These are phyloP conservation scores for Teunomyces aglyptinius DNA, from an alignment of 805 yeast species.

Conservation along the genomic window DNA sequence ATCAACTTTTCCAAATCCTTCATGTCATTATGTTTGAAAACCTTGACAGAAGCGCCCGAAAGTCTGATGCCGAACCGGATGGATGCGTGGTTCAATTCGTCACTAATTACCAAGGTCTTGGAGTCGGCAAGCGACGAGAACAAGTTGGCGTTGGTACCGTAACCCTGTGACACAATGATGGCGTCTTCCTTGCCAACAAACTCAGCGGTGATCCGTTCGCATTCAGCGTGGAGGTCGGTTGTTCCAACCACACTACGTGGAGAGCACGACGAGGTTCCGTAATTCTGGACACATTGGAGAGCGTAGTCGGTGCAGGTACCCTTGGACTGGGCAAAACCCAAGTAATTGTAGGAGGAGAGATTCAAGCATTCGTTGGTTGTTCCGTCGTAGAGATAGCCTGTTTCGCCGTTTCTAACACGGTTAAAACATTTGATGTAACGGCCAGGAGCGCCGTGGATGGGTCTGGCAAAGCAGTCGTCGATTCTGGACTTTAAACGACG, in stretches of 20 bases:
- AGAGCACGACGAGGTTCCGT: constrained; percentile 79
- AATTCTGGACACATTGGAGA: constrained; percentile 55
- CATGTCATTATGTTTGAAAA: constrained; percentile 92
- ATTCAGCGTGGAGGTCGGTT: constrained; percentile 64
- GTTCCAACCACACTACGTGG: constrained; percentile 76
- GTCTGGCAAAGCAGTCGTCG: constrained; percentile 93
- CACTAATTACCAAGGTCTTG: constrained; percentile 88
- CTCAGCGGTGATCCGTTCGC: constrained; percentile 76
- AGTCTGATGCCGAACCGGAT: constrained; percentile 92
- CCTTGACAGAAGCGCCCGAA: constrained; percentile 90
- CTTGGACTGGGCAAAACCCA: constrained; percentile 94
- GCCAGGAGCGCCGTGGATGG: constrained; percentile 98
- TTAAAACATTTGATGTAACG: constrained; percentile 81
- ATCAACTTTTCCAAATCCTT: constrained; percentile 68
- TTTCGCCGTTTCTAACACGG: constrained; percentile 65
- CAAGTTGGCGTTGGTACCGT: constrained; percentile 89
- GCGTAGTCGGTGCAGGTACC: constrained; percentile 88
- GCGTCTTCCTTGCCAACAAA: constrained; percentile 92
- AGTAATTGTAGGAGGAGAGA: constrained; percentile 85
- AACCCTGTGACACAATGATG: constrained; percentile 87
- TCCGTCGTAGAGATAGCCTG: constrained; percentile 73
- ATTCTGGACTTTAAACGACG: constrained; percentile 88
- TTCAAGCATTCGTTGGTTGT: constrained; percentile 75
- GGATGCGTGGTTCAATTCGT: constrained; percentile 92
- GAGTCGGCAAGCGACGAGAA: constrained; percentile 82